Evolutionary conservation across 305 asterid genomes (phyloP), one percentile per base, ranked within the genome.

Genomic region (Solanum hybrid): DNA sequence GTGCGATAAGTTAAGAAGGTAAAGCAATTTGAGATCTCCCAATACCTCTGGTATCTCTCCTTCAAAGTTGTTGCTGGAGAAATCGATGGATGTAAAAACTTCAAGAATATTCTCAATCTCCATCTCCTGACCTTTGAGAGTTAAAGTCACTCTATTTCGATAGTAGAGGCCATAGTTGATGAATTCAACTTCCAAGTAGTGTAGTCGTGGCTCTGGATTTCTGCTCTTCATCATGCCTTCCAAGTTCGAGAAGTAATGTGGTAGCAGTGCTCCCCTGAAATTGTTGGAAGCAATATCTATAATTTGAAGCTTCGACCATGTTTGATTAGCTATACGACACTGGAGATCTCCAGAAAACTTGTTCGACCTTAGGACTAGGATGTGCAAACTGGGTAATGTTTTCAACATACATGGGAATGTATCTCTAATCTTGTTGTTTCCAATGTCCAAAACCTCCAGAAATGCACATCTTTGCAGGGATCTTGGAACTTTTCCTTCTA

Each of bases 41-140:
- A 94, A 13, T 42, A 89, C 85, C 12, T 89, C 37, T 0, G 97
- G 95, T 75, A 94, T 95, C 20, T 3, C 12, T 36, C 97, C 95
- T 5, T 71, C 72, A 77, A 95, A 92, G 12, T 91, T 89, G 51
- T 95, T 95, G 91, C 87, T 6, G 1, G 97, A 94, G 85, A 94
- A 89, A 89, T 94, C 95, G 17, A 94, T 93, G 88, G 94, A 91
- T 0, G 95, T 93, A 60, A 94, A 91, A 85, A 93, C 90, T 51
- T 92, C 91, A 88, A 94, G 56, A 69, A 94, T 92, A 92, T 93
- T 94, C 88, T 76, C 90, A 26, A 95, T 89, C 93, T 91, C 94
- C 91, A 92, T 13, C 64, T 90, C 91, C 1, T 88, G 93, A 29
- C 97, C 94, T 91, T 93, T 94, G 77, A 93, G 26, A 86, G 93